Percentiles rank a stretch among this genome's conserved stretches.
These are phyloP conservation scores for Corylus americana DNA, from an alignment of 306 rosid species.

Conservation along the genomic window DNA sequence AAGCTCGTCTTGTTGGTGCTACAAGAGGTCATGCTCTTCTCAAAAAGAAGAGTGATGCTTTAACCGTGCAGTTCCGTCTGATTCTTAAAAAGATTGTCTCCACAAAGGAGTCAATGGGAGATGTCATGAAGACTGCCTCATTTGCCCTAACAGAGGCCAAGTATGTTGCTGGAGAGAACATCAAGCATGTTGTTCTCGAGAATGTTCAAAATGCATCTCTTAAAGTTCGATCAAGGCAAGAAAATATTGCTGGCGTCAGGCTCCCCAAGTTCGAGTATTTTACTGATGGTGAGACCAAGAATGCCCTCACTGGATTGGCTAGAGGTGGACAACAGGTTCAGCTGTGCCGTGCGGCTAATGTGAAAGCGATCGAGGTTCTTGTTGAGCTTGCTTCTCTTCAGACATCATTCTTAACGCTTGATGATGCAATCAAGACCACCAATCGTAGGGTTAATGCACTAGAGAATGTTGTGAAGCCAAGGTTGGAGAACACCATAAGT, in stretches of 20 bases:
- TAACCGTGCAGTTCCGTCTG: constrained; percentile 84
- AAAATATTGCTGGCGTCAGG: constrained; percentile 88
- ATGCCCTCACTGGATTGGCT: constrained; percentile 92
- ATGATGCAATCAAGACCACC: constrained; percentile 89
- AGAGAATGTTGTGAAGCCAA: constrained; percentile 88
- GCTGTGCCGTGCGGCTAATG: constrained; percentile 76
- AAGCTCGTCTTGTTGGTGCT: constrained; percentile 85
- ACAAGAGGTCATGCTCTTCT: constrained; percentile 96
- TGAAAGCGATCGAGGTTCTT: constrained; percentile 88
- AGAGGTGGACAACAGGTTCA: constrained; percentile 96
- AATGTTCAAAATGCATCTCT: constrained; percentile 78
- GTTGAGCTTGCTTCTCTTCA: constrained; percentile 98
- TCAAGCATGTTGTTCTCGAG: constrained; percentile 85
- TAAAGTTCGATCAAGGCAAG: constrained; percentile 78
- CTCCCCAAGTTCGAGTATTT: constrained; percentile 87
- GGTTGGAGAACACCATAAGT: constrained; percentile 79
- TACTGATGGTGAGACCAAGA: constrained; percentile 69
- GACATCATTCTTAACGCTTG: constrained; percentile 90
- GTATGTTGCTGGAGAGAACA: constrained; percentile 91
- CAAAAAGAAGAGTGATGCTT: constrained; percentile 95
- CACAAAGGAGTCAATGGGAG: constrained; percentile 95
- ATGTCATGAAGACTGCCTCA: constrained; percentile 82
- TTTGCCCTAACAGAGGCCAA: constrained; percentile 89
- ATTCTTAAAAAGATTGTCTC: constrained; percentile 87
- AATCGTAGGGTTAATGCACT: constrained; percentile 93